A percentile compares a stretch with the other conserved stretches of the same genome.
These are phyloP conservation scores for Aspergillus sp. DNA, from an alignment of 2,329 filamentous ascomycete genomes.

Conservation along the genomic window DNA sequence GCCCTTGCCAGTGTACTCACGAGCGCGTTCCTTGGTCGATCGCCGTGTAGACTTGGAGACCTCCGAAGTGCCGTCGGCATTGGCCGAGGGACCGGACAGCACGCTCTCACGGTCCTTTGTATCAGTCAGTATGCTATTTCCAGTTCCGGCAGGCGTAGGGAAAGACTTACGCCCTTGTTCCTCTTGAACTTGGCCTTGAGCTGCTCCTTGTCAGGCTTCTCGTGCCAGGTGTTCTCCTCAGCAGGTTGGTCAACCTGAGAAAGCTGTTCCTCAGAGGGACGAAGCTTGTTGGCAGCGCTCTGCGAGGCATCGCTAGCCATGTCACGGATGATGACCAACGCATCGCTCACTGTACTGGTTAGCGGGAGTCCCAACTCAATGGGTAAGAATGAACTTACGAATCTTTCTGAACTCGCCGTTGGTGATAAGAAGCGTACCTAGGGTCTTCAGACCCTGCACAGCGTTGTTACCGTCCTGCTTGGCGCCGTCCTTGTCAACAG, in stretches of 20 bases:
- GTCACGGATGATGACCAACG: constrained; percentile 72
- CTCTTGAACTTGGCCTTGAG: constrained; percentile 55
- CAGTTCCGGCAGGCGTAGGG: not conserved
- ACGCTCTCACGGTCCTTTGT: constrained; percentile 50
- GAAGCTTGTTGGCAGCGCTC: constrained; percentile 67
- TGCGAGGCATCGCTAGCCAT: constrained; percentile 85
- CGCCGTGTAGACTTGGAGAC: constrained; percentile 44
- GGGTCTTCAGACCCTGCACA: constrained; percentile 74
- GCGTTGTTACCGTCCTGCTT: constrained; percentile 79
- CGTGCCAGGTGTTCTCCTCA: constrained; percentile 89
- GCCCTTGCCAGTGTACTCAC: constrained; percentile 39
- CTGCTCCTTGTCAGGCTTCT: constrained; percentile 65
- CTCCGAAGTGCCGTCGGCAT: constrained; percentile 36
- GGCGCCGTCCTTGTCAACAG: constrained; percentile 67
- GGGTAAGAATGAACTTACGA: constrained; percentile 46
- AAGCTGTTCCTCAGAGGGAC: constrained; percentile 71
- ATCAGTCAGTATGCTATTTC: constrained; percentile 28
- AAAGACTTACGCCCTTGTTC: constrained; percentile 37
- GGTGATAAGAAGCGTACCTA: constrained; percentile 83
- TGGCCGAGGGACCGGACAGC: constrained; percentile 41
- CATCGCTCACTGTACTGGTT: constrained; percentile 60
- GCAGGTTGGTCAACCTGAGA: constrained; percentile 74
- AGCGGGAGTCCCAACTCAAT: constrained; percentile 10
- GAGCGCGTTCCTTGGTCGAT: constrained; percentile 38
- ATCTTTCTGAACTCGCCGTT: constrained; percentile 96